Evolutionary conservation across 805 yeast species (phyloP).

Genomic region (Saturnispora ahearnii): DNA sequence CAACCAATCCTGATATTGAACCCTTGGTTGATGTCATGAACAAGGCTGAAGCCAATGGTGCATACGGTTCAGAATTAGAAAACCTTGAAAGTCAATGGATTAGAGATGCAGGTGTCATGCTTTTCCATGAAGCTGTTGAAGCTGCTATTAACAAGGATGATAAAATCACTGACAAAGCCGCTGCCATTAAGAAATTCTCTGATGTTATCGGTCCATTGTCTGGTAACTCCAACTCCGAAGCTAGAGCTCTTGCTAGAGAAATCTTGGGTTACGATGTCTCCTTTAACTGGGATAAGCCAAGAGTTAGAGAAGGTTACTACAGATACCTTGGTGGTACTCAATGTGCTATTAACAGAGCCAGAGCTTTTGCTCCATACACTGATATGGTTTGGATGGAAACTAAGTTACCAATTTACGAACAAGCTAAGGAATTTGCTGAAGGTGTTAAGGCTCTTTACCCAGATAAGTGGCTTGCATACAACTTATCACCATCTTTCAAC

Average conservation of each 20-base stretch:
- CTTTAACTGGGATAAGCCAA: slow-evolving; percentile 92
- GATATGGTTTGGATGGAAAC: slow-evolving; percentile 99
- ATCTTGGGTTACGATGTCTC: slow-evolving; percentile 72
- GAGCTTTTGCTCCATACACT: slow-evolving; percentile 90
- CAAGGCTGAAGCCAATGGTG: slow-evolving; percentile 71
- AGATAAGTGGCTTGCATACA: slow-evolving; percentile 92
- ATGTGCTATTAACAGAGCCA: slow-evolving; percentile 94
- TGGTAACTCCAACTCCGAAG: slow-evolving; percentile 69
- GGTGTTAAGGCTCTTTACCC: slow-evolving; percentile 81
- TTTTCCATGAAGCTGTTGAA: slow-evolving; percentile 85
- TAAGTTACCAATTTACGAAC: slow-evolving; percentile 84
- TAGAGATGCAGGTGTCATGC: slow-evolving; percentile 70
- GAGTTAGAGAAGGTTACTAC: slow-evolving; percentile 96
- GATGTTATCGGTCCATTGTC: slow-evolving; percentile 66
- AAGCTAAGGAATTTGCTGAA: slow-evolving; percentile 89
- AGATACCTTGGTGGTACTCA: slow-evolving; percentile 93
- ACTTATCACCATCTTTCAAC: slow-evolving; percentile 94
- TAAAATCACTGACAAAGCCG: slow-evolving; percentile 48
- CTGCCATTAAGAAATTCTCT: slow-evolving; percentile 55
- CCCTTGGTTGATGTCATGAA: slow-evolving; percentile 71
- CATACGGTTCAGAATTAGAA: slow-evolving; percentile 61
- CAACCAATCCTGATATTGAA: slow-evolving; percentile 75
- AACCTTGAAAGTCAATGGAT: slow-evolving; percentile 77
- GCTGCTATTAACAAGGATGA: slow-evolving; percentile 62
- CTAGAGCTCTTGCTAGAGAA: slow-evolving; percentile 63